Base-by-base conservation (phyloP, 345 rosid genomes). In the Populus alba region DNA sequence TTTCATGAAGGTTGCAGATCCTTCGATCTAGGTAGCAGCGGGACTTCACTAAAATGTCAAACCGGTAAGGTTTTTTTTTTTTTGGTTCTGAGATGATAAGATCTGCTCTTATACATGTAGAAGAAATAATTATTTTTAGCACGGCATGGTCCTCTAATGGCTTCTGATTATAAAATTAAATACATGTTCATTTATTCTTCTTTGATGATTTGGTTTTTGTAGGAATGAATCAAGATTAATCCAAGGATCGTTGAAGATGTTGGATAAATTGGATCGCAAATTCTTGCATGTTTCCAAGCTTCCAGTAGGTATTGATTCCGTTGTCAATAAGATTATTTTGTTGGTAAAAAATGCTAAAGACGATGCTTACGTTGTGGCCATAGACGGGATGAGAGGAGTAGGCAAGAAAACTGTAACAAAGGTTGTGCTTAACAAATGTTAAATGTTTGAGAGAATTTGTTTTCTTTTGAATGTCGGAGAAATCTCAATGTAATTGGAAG, bases 171-270 rank as follows among this genome's bases (percentile, higher is more conserved):
- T 51, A 51, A 5, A 6, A 17, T 18, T 11, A 1, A 6, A 51
- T 51, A 18, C 23, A 57, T n/a, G n/a, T 71, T 33, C 23, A 68
- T n/a, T 13, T 29, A 39, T 41, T 27, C 61, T 27, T 45, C 51
- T 17, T 51, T 18, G 57, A 51, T 51, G 57, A 18, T 51, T 51
- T 51, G 57, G 22, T 51, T 51, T 17, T 51, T 51, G 57, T 18
- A 87, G 88, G 83, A 72, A 51, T 5, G 86, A 85, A 69, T 79
- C 85, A 1, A 73, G 47, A 51, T 80, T 87, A 22, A 75, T 80
- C 16, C 83, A 20, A 73, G 71, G 7, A 80, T 84, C 45, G 82
- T 85, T 5, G 66, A 68, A 29, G 76, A 75, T 29, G 25, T 71
- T 80, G 79, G 67, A 75, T 65, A 87, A 66, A 74, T 51, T 86